Evolutionary conservation across 139 green algal species (phyloP), one percentile per base, ranked within the genome.

Genomic region (Desmodesmus armatus): DNA sequence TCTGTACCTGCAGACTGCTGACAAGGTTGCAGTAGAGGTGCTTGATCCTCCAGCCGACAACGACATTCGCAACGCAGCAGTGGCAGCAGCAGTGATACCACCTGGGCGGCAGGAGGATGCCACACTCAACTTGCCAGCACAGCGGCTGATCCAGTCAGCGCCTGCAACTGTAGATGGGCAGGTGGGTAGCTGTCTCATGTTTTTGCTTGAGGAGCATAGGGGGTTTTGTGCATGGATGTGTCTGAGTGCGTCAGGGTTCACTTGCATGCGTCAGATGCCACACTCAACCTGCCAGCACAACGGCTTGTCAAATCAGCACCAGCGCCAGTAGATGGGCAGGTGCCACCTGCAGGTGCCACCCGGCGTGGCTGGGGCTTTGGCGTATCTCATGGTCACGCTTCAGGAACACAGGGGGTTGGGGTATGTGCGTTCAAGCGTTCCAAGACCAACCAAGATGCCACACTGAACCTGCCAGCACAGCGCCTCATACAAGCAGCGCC

Each of bases 11-110:
- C 85, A 93, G 88, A 94, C 92, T 23, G 90, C 92, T n/a, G 92
- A 95, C 81, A 94, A 95, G 84, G 78, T 91, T 3, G 65, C 70
- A 6, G 62, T 95, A 21, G 92, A 95, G 60, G 80, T 88, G 37
- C 91, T 95, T 0, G 79, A 82, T 19, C 5, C 79, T 47, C 60
- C 80, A 33, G 53, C 17, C 33, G 80, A 82, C 23, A 43, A 47
- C 27, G 76, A 78, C 23, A 53, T 90, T 15, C 76, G 86, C 0
- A 37, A 49, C 33, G 85, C 85, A 27, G 85, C 87, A 13, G 86
- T 92, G 43, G 43, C 76, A 43, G 55, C 82, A 53, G 62, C 78
- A 72, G n/a, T 85, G 85, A 25, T 49, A 78, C 85, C 83, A 35
- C 44, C 85, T 37, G 66, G 72, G 9, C 3, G 43, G 40, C 74